These are phyloP conservation scores for Kodamaea hsintzibuensis DNA, from an alignment of 805 yeast genomes.

Conservation along the genomic window DNA sequence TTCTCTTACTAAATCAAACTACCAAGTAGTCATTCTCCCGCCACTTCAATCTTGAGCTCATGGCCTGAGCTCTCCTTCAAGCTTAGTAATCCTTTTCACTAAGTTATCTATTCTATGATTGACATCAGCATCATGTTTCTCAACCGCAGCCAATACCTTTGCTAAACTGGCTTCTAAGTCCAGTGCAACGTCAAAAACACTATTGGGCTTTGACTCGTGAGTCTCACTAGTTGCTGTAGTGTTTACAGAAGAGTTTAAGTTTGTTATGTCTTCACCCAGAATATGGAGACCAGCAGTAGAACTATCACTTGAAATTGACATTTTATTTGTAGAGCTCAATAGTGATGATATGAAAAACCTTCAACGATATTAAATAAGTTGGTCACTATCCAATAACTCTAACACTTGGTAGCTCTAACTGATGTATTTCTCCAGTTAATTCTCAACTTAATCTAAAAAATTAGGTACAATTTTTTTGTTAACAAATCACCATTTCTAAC, in stretches of 20 bases:
- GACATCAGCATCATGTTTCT: constrained; percentile 30
- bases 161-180: constrained; percentile 30
- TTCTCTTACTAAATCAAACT: neutral
- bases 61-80: constrained; percentile 11
- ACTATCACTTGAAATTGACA: constrained; percentile 2
- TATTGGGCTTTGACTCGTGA: neutral
- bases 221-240: constrained; percentile 2
- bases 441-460: neutral
- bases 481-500: neutral
- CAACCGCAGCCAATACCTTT: constrained; percentile 22
- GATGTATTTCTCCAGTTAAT: neutral
- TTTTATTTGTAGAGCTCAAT: neutral
- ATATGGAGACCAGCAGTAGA: neutral
- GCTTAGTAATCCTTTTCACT: constrained; percentile 17
- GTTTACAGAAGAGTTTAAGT: neutral
- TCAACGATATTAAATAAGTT: too few species aligned
- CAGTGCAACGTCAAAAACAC: constrained; percentile 35
- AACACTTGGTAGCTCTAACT: neutral
- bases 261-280: neutral
- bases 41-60: neutral
- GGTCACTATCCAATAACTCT: neutral
- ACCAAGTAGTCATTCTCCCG: neutral
- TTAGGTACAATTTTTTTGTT: neutral
- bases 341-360: too few species aligned
- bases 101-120: constrained; percentile 26